These are phyloP conservation scores for Backusella mclennaniae DNA, from an alignment of 192 early-diverging fungal genomes.

Conservation along the genomic window DNA sequence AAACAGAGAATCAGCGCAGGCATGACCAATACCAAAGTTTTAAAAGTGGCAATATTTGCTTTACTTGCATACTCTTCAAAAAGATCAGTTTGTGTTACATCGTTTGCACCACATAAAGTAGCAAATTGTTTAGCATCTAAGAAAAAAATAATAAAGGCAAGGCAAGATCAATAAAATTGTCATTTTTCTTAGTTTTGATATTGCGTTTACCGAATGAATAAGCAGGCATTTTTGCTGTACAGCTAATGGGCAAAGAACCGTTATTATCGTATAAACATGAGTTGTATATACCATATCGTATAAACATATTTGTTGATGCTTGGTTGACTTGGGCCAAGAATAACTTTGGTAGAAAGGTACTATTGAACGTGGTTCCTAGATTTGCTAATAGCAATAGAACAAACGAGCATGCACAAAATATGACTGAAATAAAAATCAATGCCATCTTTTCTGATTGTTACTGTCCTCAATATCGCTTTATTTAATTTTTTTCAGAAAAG, in stretches of 20 bases:
- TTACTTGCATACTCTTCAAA: not conserved
- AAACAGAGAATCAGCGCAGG: conserved; percentile 16
- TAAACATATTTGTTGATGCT: conserved; percentile 8
- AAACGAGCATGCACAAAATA: conserved; percentile 11
- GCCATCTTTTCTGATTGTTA: not conserved
- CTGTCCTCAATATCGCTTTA: not conserved
- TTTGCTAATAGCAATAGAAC: conserved; percentile 20
- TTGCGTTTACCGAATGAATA: conserved; percentile 2
- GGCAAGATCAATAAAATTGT: not conserved
- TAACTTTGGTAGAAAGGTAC: conserved; percentile 23
- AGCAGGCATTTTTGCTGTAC: not conserved
- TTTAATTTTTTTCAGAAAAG: not conserved
- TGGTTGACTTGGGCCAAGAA: conserved; percentile 7
- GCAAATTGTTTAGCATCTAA: conserved; percentile 10
- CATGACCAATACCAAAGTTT: not conserved
- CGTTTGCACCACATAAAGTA: conserved; percentile 1
- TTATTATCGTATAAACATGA: conserved; percentile 16
- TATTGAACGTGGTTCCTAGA: conserved; percentile 28
- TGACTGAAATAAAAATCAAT: not conserved
- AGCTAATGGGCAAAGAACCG: not conserved
- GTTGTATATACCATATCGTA: conserved; percentile 30
- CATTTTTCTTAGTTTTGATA: not conserved
- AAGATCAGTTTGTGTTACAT: not conserved
- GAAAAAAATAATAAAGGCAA: not conserved
- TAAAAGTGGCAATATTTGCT: not conserved